Evolutionary conservation across 2,329 filamentous ascomycete genomes (phyloP).

Genomic region (Colletotrichum echinochloae): DNA sequence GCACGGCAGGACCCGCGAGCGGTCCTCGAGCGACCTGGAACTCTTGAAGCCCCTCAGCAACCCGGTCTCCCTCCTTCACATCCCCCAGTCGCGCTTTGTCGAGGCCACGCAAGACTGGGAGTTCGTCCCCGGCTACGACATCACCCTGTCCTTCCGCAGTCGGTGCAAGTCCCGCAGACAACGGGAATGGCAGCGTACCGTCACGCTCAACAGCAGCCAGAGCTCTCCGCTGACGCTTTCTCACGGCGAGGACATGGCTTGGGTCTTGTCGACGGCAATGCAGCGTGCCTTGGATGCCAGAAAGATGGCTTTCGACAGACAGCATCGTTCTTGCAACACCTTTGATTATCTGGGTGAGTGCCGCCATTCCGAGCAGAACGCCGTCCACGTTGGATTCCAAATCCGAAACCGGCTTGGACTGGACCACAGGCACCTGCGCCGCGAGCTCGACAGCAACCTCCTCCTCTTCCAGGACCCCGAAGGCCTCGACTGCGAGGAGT

Average conservation of each 20-base stretch:
- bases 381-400: constrained; percentile 59
- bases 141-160: constrained; percentile 60
- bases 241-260: constrained; percentile 61
- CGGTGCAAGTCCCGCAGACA: constrained; percentile 52
- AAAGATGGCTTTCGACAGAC: constrained; percentile 55
- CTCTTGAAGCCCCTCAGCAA: constrained; percentile 56
- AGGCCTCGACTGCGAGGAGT: constrained; percentile 57
- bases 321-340: constrained; percentile 52
- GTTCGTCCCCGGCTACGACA: constrained; percentile 61
- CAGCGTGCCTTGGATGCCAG: constrained; percentile 55
- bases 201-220: constrained; percentile 61
- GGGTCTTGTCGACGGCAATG: constrained; percentile 56
- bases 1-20: constrained; percentile 55
- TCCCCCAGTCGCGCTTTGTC: constrained; percentile 59
- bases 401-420: constrained; percentile 64
- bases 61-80: constrained; percentile 59
- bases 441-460: constrained; percentile 57
- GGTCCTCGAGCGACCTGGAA: constrained; percentile 51
- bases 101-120: constrained; percentile 60
- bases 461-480: constrained; percentile 59
- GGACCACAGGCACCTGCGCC: constrained; percentile 57
- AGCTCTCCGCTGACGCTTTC: constrained; percentile 60
- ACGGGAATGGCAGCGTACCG: constrained; percentile 52
- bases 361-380: constrained; percentile 56
- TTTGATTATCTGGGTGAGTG: constrained; percentile 54